A percentile compares a stretch with the other conserved stretches of the same genome.
phyloP scores from a whole-genome alignment of 805 yeast species.

The Spathaspora sp. region DNA sequence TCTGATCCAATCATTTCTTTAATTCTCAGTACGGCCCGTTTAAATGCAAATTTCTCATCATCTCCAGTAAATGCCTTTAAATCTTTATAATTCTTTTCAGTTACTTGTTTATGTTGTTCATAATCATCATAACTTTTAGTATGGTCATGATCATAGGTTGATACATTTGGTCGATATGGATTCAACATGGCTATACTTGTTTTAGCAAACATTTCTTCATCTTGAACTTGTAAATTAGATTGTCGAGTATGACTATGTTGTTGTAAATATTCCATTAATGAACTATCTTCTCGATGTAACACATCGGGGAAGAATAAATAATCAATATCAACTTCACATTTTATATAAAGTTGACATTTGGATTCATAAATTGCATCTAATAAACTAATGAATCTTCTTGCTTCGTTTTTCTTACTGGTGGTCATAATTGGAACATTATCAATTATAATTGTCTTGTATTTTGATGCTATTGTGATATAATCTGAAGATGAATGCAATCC shows the following conservation, averaged over 20 bases:
- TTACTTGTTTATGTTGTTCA: not conserved
- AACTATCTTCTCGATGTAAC: conserved; percentile 10
- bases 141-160: conserved; percentile 54
- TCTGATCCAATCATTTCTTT: conserved; percentile 54
- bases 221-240: conserved; percentile 46
- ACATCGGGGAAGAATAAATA: conserved; percentile 61
- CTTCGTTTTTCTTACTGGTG: conserved; percentile 58
- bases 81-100: conserved; percentile 36
- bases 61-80: conserved; percentile 66
- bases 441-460: conserved; percentile 52
- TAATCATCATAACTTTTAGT: conserved; percentile 18
- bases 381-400: conserved; percentile 62
- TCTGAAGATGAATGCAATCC: conserved; percentile 64
- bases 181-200: conserved; percentile 55
- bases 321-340: conserved; percentile 48
- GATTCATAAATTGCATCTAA: conserved; percentile 70
- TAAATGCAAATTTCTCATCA: conserved; percentile 71
- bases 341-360: conserved; percentile 54
- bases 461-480: conserved; percentile 63
- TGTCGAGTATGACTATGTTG: conserved; percentile 15
- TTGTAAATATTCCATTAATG: conserved; percentile 11
- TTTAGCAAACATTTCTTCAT: conserved; percentile 67
- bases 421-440: conserved; percentile 61
- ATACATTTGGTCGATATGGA: conserved; percentile 68
- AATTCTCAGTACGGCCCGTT: conserved; percentile 65